Evolutionary conservation across 306 rosid species (phyloP).

Genomic region (Senna siamea): DNA sequence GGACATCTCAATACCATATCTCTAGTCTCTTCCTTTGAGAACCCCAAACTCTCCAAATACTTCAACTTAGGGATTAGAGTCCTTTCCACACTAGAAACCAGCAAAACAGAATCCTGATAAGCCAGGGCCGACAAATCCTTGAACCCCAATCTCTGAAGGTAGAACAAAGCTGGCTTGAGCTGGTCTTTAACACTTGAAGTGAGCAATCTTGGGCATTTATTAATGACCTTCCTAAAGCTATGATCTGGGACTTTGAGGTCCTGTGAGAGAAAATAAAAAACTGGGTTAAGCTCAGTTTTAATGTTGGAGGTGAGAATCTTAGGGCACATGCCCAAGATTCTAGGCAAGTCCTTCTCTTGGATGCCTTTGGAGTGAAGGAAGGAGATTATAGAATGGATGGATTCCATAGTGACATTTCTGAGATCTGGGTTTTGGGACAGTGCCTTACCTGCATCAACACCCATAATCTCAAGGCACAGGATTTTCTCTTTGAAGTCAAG

Average conservation of each 20-base stretch:
- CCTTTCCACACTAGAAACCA: constrained; percentile 81
- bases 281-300: constrained; percentile 72
- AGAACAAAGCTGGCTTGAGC: constrained; percentile 74
- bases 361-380: constrained; percentile 83
- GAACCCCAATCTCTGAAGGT: constrained; percentile 79
- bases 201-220: constrained; percentile 85
- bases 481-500: constrained; percentile 85
- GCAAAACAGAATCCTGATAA: constrained; percentile 63
- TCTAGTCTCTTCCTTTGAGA: constrained; percentile 54
- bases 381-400: constrained; percentile 64
- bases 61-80: constrained; percentile 73
- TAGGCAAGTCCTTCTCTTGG: constrained; percentile 65
- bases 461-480: constrained; percentile 89
- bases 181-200: constrained; percentile 75
- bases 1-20: constrained; percentile 82
- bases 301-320: constrained; percentile 70
- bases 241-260: constrained; percentile 71
- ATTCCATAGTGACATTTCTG: constrained; percentile 57
- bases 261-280: constrained; percentile 63
- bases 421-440: constrained; percentile 77
- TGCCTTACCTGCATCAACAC: constrained; percentile 86
- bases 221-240: constrained; percentile 63
- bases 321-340: constrained; percentile 92
- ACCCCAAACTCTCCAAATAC: constrained; percentile 66
- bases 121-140: constrained; percentile 68